These are phyloP conservation scores for Hibiscus tridactylites DNA, from an alignment of 345 rosid genomes.

Conservation along the genomic window DNA sequence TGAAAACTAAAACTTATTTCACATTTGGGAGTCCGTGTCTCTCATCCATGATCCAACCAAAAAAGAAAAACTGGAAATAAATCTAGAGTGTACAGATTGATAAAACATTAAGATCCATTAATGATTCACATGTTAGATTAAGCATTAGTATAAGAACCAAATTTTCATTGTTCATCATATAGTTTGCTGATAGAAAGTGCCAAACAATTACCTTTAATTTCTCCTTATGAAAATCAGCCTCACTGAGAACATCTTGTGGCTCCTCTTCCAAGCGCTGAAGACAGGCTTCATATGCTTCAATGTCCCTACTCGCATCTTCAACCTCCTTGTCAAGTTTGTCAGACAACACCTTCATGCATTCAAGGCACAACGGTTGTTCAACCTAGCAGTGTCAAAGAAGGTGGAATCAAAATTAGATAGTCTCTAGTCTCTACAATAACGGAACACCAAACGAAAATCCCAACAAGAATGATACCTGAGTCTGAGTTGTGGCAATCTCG, in stretches of 20 bases:
- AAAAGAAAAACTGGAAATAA: not conserved
- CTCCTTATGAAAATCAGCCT: conserved; percentile 81
- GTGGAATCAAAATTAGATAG: too few species aligned
- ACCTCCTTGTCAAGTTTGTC: conserved; percentile 92
- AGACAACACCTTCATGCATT: conserved; percentile 91
- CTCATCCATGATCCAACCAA: not conserved
- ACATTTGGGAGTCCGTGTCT: not conserved
- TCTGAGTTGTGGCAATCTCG: conserved; percentile 77
- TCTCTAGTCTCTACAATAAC: not conserved
- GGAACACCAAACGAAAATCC: not conserved
- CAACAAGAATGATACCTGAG: conserved; percentile 44
- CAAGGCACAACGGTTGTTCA: conserved; percentile 93
- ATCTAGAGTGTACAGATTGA: not conserved
- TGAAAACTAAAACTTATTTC: not conserved
- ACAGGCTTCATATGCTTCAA: conserved; percentile 83
- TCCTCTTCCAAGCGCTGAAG: conserved; percentile 67
- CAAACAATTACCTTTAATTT: conserved; percentile 51
- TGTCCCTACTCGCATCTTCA: conserved; percentile 82
- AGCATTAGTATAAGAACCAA: not conserved
- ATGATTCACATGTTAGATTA: not conserved
- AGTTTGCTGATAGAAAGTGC: not conserved
- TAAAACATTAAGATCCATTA: not conserved
- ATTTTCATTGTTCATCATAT: not conserved
- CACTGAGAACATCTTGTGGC: conserved; percentile 65
- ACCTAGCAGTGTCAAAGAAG: conserved; percentile 33